Evolutionary conservation across 2,329 filamentous ascomycete species (phyloP).

Genomic region (Nemania serpens): DNA sequence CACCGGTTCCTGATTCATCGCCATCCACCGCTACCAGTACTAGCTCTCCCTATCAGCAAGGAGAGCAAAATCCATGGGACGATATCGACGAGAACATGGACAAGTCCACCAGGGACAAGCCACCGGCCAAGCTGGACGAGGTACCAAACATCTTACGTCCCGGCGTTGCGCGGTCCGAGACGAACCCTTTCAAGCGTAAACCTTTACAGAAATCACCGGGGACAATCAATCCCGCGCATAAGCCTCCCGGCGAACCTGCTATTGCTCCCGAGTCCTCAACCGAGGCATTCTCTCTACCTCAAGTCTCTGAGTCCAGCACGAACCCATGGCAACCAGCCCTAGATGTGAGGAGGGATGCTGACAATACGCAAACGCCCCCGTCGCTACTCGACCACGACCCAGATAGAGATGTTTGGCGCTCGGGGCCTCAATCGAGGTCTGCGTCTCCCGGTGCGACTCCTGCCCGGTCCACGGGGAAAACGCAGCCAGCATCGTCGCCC

Average conservation of each 20-base stretch:
- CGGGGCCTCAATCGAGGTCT: conserved; percentile 38
- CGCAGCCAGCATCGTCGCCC: conserved; percentile 36
- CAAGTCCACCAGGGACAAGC: conserved; percentile 16
- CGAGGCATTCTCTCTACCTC: conserved; percentile 49
- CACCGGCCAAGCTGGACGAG: conserved; percentile 31
- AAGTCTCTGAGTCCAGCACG: conserved; percentile 47
- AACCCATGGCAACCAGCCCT: conserved; percentile 53
- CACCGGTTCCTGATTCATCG: conserved; percentile 41
- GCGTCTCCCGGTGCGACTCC: conserved; percentile 44
- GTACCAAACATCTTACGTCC: conserved; percentile 42
- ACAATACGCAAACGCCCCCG: conserved; percentile 36
- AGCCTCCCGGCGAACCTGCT: conserved; percentile 23
- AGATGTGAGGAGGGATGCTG: conserved; percentile 33
- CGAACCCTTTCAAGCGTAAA: conserved; percentile 62
- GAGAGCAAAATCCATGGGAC: conserved; percentile 45
- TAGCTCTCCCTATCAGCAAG: conserved; percentile 38
- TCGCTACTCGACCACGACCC: conserved; percentile 40
- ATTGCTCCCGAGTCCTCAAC: conserved; percentile 38
- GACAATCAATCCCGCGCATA: conserved; percentile 20
- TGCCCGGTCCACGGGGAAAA: conserved; percentile 46
- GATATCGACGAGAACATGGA: conserved; percentile 27
- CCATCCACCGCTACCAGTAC: conserved; percentile 39
- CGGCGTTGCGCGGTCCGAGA: conserved; percentile 46
- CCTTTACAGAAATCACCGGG: conserved; percentile 35
- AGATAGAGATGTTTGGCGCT: conserved; percentile 45